phyloP scores from a whole-genome alignment of 169 alveolate species.

The Blepharisma undulans region DNA sequence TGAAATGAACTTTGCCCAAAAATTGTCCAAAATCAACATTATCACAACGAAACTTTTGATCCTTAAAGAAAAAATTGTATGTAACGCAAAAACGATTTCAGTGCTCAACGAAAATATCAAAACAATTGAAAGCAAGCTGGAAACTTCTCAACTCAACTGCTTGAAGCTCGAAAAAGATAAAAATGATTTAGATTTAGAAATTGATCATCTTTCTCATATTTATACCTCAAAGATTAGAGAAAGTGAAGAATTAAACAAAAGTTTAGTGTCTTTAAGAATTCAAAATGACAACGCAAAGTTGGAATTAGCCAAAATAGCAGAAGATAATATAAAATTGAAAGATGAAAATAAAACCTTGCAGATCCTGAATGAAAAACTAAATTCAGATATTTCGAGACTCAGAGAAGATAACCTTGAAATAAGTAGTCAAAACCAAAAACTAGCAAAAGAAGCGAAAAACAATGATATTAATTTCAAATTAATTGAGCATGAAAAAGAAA shows the following conservation, averaged over 20 bases:
- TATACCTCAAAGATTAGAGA: background rate
- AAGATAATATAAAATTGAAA: background rate
- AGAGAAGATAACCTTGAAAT: background rate
- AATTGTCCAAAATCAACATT: background rate
- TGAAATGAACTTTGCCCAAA: background rate
- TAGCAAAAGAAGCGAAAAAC: background rate
- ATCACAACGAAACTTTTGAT: background rate
- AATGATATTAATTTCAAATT: background rate
- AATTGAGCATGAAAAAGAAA: background rate
- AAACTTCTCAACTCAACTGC: background rate
- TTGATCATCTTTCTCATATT: background rate
- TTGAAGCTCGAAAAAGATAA: background rate
- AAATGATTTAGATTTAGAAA: background rate
- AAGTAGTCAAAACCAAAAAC: background rate
- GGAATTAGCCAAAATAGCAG: background rate
- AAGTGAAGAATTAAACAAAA: background rate
- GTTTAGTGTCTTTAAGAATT: background rate
- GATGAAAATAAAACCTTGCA: background rate
- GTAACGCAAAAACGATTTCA: background rate
- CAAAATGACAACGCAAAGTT: background rate
- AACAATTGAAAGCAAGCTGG: background rate
- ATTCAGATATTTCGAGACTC: background rate
- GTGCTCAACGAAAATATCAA: background rate
- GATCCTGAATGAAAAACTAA: background rate
- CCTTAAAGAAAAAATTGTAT: background rate